phyloP scores from a whole-genome alignment of 345 rosid species.

The Salix brachista region DNA sequence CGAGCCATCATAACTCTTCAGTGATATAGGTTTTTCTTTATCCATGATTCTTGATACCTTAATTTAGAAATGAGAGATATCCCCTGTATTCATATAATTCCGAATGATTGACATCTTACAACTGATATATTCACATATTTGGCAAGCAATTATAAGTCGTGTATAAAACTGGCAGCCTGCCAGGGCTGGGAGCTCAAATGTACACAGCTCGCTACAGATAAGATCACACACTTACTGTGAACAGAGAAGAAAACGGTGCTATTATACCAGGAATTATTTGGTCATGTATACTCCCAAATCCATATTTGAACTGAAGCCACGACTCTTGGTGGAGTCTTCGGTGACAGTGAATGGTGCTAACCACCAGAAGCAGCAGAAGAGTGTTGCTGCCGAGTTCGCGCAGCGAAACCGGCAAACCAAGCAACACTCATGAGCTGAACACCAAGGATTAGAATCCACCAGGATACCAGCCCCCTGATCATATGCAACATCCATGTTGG shows the following conservation, averaged over 20 bases:
- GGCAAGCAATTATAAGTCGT: no score
- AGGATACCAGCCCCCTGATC: conserved; percentile 74
- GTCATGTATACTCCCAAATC: neutral
- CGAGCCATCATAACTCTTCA: neutral
- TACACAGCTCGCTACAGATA: neutral
- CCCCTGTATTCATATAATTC: no score
- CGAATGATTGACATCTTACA: no score
- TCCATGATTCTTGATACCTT: no score
- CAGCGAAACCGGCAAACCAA: conserved; percentile 87
- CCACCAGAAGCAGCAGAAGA: conserved; percentile 33
- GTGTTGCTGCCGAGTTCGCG: conserved; percentile 25
- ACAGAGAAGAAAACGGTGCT: neutral
- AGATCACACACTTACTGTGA: neutral
- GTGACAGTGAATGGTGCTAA: conserved; percentile 1
- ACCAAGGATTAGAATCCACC: conserved; percentile 90
- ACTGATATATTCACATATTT: no score
- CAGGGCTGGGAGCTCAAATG: neutral
- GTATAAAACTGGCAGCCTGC: no score
- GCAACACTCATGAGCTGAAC: conserved; percentile 94
- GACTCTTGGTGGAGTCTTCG: conserved; percentile 1
- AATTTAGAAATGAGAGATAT: no score
- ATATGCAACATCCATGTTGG: conserved; percentile 79
- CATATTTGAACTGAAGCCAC: neutral
- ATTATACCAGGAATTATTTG: neutral
- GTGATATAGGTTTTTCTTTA: no score